phyloP scores from a whole-genome alignment of 2,329 filamentous ascomycete species.

The Colletotrichum neosansevieriae region DNA sequence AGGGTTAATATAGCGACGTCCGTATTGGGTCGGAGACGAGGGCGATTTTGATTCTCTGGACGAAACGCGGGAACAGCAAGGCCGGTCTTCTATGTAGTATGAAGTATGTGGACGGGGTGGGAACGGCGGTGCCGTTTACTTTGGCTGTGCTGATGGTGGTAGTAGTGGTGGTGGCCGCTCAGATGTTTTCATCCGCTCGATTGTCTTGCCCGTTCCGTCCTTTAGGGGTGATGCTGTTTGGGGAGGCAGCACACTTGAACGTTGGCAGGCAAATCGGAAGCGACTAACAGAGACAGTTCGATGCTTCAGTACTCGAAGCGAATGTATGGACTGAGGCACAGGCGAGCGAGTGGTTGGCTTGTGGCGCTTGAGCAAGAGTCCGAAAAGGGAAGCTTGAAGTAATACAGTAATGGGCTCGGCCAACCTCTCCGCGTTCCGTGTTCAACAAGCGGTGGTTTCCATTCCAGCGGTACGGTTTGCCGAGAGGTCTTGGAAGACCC shows the following conservation, averaged over 20 bases:
- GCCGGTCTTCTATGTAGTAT: slow-evolving; percentile 30
- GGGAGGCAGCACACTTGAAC: not conserved
- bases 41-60: slow-evolving; percentile 26
- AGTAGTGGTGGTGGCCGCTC: slow-evolving; percentile 15
- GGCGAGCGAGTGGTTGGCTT: not conserved
- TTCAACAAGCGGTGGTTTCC: slow-evolving; percentile 11
- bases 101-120: not conserved
- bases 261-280: slow-evolving; percentile 17
- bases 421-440: slow-evolving; percentile 20
- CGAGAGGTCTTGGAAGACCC: slow-evolving; percentile 21
- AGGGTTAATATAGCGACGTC: slow-evolving; percentile 15
- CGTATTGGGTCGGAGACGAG: not conserved
- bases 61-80: slow-evolving; percentile 37
- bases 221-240: not conserved
- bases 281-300: slow-evolving; percentile 20
- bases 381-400: slow-evolving; percentile 23
- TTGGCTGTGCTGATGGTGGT: slow-evolving; percentile 1
- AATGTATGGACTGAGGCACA: not conserved
- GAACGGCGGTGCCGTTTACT: not conserved
- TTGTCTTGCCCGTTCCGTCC: not conserved
- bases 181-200: slow-evolving; percentile 21
- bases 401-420: too few relatives aligned
- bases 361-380: not conserved
- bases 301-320: not conserved
- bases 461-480: slow-evolving; percentile 32